Conservation (phyloP, 345 rosid genomes). For the Viola odorata region DNA sequence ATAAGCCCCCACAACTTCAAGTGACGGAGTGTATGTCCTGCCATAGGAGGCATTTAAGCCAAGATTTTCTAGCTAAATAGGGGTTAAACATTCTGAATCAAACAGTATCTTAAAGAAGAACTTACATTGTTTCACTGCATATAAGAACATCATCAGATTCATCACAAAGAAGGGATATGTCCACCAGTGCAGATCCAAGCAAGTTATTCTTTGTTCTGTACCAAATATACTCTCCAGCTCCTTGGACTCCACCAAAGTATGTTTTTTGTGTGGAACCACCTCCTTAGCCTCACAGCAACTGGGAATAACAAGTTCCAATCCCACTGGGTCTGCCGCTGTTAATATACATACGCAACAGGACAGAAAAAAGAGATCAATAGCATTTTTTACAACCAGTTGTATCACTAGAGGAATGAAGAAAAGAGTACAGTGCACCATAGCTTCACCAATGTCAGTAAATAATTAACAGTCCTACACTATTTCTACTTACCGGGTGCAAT, state of each 20-base stretch:
- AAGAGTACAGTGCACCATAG: too few species aligned
- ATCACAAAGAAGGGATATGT: conserved; percentile 41
- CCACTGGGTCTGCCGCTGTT: conserved; percentile 90
- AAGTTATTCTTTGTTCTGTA: conserved; percentile 59
- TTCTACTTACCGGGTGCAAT: conserved; percentile 70
- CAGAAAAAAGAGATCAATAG: background rate
- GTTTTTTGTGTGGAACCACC: conserved; percentile 63
- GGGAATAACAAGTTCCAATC: conserved; percentile 67
- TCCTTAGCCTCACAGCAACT: conserved; percentile 68
- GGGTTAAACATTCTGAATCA: conserved; percentile 2
- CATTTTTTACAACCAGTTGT: too few species aligned
- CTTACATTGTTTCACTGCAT: conserved; percentile 71
- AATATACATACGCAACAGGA: conserved; percentile 10
- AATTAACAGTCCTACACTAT: conserved; percentile 8
- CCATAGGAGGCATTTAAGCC: conserved; percentile 15
- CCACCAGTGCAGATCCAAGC: conserved; percentile 52
- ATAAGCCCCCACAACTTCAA: conserved; percentile 77
- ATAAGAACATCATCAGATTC: conserved; percentile 42
- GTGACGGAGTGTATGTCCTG: conserved; percentile 80
- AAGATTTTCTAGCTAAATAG: background rate
- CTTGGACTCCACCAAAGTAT: conserved; percentile 91
- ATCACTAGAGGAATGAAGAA: background rate
- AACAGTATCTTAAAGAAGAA: conserved; percentile 16
- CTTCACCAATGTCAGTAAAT: too few species aligned
- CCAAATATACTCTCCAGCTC: conserved; percentile 79